phyloP scores from a whole-genome alignment of 306 rosid species.

The Fragaria ananassa region DNA sequence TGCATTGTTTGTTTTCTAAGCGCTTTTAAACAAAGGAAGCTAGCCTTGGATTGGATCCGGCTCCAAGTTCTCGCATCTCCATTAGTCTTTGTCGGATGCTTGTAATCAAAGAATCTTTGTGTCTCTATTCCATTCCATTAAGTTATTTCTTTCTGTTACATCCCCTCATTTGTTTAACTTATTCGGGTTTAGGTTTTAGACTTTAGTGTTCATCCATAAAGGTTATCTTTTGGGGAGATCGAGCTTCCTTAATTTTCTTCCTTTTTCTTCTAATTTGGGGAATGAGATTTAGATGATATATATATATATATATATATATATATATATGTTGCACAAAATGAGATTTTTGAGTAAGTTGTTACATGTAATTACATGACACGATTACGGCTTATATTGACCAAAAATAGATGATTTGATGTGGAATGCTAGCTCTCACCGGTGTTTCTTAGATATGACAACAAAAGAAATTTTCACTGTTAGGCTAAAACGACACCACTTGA shows the following conservation, averaged over 20 bases:
- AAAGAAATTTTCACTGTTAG: too few relatives aligned
- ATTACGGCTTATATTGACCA: background rate
- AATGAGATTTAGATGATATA: too few relatives aligned
- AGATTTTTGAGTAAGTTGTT: background rate
- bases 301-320: too few relatives aligned
- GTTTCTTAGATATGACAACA: too few relatives aligned
- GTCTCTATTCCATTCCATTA: background rate
- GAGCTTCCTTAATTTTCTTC: background rate
- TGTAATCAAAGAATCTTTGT: slow-evolving; percentile 49
- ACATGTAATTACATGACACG: background rate
- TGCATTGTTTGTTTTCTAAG: slow-evolving; percentile 24
- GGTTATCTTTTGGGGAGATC: background rate
- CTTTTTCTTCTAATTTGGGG: background rate
- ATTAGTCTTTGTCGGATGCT: slow-evolving; percentile 66
- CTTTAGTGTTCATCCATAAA: background rate
- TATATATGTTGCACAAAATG: background rate
- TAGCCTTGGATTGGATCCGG: slow-evolving; percentile 44
- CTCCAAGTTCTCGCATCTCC: slow-evolving; percentile 57
- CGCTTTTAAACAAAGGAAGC: slow-evolving; percentile 35
- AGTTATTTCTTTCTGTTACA: background rate
- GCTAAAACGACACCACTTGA: too few relatives aligned
- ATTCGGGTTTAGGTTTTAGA: background rate
- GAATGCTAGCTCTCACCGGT: too few relatives aligned
- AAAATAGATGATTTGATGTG: background rate
- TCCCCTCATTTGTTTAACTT: background rate